Conservation (phyloP, 75 land plant genomes). For the Pinus albicaulis region DNA sequence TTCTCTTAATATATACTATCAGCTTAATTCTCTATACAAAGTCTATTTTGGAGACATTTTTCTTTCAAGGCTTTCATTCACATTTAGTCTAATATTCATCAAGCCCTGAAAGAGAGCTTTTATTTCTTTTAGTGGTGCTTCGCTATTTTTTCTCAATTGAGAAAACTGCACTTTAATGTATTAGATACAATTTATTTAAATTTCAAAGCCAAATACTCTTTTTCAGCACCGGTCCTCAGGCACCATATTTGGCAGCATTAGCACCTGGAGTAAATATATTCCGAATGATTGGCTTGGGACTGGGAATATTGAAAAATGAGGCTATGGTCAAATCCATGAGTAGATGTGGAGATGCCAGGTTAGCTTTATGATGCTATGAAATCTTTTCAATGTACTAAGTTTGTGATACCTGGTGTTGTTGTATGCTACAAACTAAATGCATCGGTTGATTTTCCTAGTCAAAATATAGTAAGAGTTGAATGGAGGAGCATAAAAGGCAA, state of each 20-base stretch:
- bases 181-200: not conserved
- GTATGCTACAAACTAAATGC: not conserved
- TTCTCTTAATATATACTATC: not conserved
- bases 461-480: not conserved
- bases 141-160: not conserved
- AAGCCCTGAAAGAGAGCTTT: not conserved
- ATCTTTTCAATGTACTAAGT: not conserved
- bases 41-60: too few species aligned
- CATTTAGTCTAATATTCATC: not conserved
- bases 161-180: not conserved
- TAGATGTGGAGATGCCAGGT: constrained; percentile 90
- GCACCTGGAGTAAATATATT: constrained; percentile 78
- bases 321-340: constrained; percentile 85
- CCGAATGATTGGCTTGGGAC: constrained; percentile 83
- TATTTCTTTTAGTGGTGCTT: not conserved
- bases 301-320: constrained; percentile 77
- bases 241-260: constrained; percentile 74
- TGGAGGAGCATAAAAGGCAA: not conserved
- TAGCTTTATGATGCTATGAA: constrained; percentile 7
- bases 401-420: not conserved
- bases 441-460: not conserved
- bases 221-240: constrained; percentile 55
- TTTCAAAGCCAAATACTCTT: not conserved
- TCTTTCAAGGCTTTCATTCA: not conserved
- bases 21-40: too few species aligned